Conservation (phyloP, 495 filamentous ascomycete species). For the Cenococcum geophilum region DNA sequence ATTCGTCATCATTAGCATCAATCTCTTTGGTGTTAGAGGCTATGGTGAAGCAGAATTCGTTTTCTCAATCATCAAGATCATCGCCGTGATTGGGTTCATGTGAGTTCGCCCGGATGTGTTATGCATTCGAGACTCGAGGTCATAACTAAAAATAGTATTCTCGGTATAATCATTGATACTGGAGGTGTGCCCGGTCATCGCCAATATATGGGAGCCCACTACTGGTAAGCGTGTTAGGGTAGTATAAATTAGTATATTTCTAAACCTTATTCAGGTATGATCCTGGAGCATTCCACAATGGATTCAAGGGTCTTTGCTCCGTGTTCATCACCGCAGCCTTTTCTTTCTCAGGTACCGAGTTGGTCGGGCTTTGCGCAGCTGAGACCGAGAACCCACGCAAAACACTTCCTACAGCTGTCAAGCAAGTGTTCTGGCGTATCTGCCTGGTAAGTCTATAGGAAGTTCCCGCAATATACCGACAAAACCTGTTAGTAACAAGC, state of each 20-base stretch:
- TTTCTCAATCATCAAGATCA: conserved; percentile 56
- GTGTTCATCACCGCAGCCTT: conserved; percentile 93
- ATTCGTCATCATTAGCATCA: conserved; percentile 35
- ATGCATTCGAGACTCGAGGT: neutral
- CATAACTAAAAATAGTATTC: conserved; percentile 21
- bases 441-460: conserved; percentile 44
- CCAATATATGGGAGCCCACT: conserved; percentile 56
- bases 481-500: no score
- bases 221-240: conserved; percentile 34
- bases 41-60: conserved; percentile 44
- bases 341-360: conserved; percentile 84
- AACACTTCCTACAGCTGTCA: conserved; percentile 79
- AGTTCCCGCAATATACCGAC: neutral
- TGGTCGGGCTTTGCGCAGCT: conserved; percentile 84
- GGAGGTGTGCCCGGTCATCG: conserved; percentile 64
- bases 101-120: neutral
- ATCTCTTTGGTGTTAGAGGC: conserved; percentile 40
- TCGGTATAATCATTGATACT: conserved; percentile 37
- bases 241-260: neutral
- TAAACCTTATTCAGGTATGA: conserved; percentile 56
- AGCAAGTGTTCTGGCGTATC: conserved; percentile 96
- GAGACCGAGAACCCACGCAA: conserved; percentile 85
- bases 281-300: conserved; percentile 84
- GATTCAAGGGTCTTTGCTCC: conserved; percentile 90
- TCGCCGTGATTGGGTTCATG: conserved; percentile 57